A percentile compares a stretch with the other conserved stretches of the same genome.
These are phyloP conservation scores for Rubus parviflorus DNA, from an alignment of 306 rosid genomes.

Conservation along the genomic window DNA sequence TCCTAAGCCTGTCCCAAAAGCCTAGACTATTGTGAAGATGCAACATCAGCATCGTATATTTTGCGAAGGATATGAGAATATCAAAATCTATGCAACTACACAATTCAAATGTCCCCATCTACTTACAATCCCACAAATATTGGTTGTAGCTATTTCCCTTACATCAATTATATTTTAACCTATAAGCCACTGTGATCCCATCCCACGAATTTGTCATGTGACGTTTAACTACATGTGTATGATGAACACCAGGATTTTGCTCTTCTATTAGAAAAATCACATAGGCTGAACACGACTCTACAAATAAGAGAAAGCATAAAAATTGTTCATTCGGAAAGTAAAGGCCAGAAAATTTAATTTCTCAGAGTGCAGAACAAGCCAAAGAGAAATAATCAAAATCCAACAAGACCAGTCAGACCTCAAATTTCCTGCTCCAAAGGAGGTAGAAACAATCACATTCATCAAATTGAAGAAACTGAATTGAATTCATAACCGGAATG, in stretches of 20 bases:
- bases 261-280: neutral
- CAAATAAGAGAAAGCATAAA: neutral
- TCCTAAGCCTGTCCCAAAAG: neutral
- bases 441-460: neutral
- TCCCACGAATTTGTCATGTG: neutral
- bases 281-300: neutral
- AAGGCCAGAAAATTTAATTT: too few species aligned
- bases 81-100: neutral
- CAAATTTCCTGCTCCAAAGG: neutral
- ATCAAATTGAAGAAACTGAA: neutral
- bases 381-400: neutral
- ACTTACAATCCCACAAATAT: neutral
- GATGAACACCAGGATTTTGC: neutral
- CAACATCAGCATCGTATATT: neutral
- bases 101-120: neutral
- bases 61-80: neutral
- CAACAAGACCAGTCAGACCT: neutral
- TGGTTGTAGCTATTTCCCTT: neutral
- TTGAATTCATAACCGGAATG: neutral
- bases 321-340: too few species aligned
- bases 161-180: neutral
- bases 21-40: neutral
- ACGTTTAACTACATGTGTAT: neutral
- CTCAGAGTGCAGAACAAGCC: too few species aligned
- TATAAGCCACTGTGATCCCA: too few species aligned